Base-by-base conservation (phyloP, 345 rosid genomes). In the Moringa oleifera region DNA sequence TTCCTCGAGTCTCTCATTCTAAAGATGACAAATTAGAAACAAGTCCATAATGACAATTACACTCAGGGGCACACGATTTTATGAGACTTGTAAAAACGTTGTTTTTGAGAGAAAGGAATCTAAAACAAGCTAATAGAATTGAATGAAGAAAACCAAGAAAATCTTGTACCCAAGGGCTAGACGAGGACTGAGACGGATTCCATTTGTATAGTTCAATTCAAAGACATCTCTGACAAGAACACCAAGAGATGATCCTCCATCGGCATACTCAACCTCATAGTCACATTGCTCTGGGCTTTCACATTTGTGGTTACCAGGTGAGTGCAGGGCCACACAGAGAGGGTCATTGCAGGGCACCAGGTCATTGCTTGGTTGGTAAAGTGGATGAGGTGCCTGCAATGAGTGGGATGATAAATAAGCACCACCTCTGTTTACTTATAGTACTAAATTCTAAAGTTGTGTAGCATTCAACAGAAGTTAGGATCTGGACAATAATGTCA, bases 211-310 rank as follows among this genome's bases (percentile, higher is more conserved):
- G 62, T 82, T 86, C 72, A 94, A 67, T 61, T 82, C 75, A 68
- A 90, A 88, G 47, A 61, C 70, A 71, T 94, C 99, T 73, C 69
- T 80, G 61, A 94, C 81, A 24, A 94, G 96, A 51, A 94, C 99
- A 23, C 97, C 99, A 5, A 81, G 81, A 62, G 99, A 90, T 10
- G 96, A 94, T 31, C 97, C 96, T 11, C 95, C 88, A 74, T 94
- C 97, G 6, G 96, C 99, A 58, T 90, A 88, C 75, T 79, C 87
- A 69, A 94, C 91, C 80, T 85, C 93, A 21, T 90, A 90, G 77
- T 88, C 95, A 70, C 97, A 90, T 75, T 86, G 99, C 47, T 66
- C 80, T 2, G 87, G 89, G 61, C 66, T 41, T 57, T 84, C 83
- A 68, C 85, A 80, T 64, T 49, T 79, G 66, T 82, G 83, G 21